Evolutionary conservation across 208 protist genomes (phyloP), one percentile per base, ranked within the genome.

Genomic region (Vickermania spadyakhi): DNA sequence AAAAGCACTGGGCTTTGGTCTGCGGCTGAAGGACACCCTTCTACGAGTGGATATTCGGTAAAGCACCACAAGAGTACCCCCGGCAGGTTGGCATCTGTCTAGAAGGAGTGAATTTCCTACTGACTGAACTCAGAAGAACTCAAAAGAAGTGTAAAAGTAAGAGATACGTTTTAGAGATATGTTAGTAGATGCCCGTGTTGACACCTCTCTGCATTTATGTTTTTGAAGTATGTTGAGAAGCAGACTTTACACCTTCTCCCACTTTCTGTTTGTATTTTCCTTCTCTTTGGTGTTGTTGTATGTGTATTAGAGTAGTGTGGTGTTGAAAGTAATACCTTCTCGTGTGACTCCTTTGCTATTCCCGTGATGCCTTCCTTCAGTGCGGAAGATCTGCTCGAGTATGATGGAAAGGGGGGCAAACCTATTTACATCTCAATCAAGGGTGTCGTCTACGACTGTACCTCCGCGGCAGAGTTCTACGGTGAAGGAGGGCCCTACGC

Each of bases 1-100:
- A 25, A 96, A 93, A 80, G 91, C 90, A 1, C 62, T 96, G 0
- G 67, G 79, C 31, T 97, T 94, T 61, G 91, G 88, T 36, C 64
- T 94, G 31, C 84, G 91, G 76, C 77, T 97, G 28, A 94, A 93
- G 52, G 84, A 96, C 27, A 70, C 81, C 0, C 60, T 94, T 0
- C 58, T 68, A 2, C 70, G 81, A 18, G 66, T 76, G 64, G 62
- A 45, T 45, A 45, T 45, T 45, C 36, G 36, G 7, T 45, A 18
- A 45, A 45, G 36, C 18, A 45, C 36, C 18, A 7, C 18, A n/a
- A 7, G 11, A 18, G 36, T 45, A n/a, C n/a, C n/a, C n/a, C n/a
- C n/a, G n/a, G n/a, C n/a, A n/a, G n/a, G n/a, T n/a, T n/a, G n/a
- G n/a, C n/a, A n/a, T n/a, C n/a, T n/a, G n/a, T n/a, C n/a, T n/a